Evolutionary conservation across 345 rosid genomes (phyloP).

Genomic region (Populus euphratica): DNA sequence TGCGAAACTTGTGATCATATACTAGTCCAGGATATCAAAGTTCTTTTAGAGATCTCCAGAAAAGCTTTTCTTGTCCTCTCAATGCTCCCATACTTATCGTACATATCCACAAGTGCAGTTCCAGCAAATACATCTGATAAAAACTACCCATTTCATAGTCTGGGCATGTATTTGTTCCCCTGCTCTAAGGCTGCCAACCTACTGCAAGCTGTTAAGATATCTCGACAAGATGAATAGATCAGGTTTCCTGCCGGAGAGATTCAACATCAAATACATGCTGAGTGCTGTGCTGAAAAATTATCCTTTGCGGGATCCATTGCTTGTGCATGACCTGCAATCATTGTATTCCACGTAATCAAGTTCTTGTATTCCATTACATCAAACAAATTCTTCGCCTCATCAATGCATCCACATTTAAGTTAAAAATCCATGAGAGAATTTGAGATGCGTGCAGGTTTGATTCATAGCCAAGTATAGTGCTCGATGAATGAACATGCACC

Average conservation of each 20-base stretch:
- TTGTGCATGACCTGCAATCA: constrained; percentile 54
- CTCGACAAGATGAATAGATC: constrained; percentile 52
- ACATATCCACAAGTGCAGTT: constrained; percentile 51
- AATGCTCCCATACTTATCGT: constrained; percentile 51
- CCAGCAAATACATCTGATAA: constrained; percentile 44
- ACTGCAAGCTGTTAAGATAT: constrained; percentile 38
- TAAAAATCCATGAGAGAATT: constrained; percentile 50
- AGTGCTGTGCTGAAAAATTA: constrained; percentile 42
- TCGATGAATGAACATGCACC: constrained; percentile 39
- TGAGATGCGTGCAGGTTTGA: constrained; percentile 23
- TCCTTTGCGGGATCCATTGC: constrained; percentile 41
- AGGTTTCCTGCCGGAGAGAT: constrained; percentile 34
- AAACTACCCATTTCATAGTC: constrained; percentile 37
- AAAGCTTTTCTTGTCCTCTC: constrained; percentile 45
- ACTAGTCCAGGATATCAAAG: constrained; percentile 52
- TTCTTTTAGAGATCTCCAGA: constrained; percentile 45
- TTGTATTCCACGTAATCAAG: constrained; percentile 55
- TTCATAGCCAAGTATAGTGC: constrained; percentile 38
- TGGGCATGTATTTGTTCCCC: constrained; percentile 56
- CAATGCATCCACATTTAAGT: constrained; percentile 39
- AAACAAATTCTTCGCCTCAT: constrained; percentile 40
- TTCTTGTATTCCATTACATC: constrained; percentile 22
- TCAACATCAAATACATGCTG: constrained; percentile 30
- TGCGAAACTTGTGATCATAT: constrained; percentile 50
- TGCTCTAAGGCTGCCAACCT: constrained; percentile 38